Conservation (phyloP, 2,329 filamentous ascomycete genomes). For the Penicillium vulpinum region DNA sequence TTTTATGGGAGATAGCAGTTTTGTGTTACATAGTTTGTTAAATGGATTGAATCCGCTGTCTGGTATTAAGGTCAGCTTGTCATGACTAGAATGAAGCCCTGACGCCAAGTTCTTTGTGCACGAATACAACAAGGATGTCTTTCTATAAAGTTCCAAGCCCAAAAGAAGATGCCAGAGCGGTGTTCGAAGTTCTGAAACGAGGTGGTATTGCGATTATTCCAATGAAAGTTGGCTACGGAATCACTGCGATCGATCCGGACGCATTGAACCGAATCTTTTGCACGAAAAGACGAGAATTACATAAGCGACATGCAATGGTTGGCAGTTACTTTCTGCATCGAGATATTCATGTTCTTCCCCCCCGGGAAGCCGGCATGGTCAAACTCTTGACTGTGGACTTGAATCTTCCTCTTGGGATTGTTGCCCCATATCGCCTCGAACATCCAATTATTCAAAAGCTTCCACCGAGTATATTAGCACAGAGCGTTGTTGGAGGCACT, state of each 20-base stretch:
- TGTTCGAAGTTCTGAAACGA: conserved; percentile 22
- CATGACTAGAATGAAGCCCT: not conserved
- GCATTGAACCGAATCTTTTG: conserved; percentile 24
- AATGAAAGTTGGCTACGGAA: conserved; percentile 28
- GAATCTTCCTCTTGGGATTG: conserved; percentile 28
- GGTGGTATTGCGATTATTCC: conserved; percentile 33
- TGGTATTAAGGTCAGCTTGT: not conserved
- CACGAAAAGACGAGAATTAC: conserved; percentile 22
- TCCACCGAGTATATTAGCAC: conserved; percentile 11
- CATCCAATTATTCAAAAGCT: conserved; percentile 28
- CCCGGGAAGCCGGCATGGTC: conserved; percentile 19
- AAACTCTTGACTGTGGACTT: conserved; percentile 24
- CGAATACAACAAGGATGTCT: not conserved
- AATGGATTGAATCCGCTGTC: not conserved
- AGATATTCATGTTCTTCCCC: conserved; percentile 23
- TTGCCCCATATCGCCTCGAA: conserved; percentile 23
- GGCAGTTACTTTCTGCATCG: conserved; percentile 28
- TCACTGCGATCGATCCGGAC: conserved; percentile 20
- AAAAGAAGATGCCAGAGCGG: conserved; percentile 19
- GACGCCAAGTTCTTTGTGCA: not conserved
- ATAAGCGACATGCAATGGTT: conserved; percentile 32
- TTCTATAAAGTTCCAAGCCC: not conserved
- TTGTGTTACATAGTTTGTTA: not conserved
- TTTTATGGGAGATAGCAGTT: not conserved
- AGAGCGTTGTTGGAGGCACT: conserved; percentile 24